Conservation (phyloP, 2,329 filamentous ascomycete species). For the Ophiostoma sp. region DNA sequence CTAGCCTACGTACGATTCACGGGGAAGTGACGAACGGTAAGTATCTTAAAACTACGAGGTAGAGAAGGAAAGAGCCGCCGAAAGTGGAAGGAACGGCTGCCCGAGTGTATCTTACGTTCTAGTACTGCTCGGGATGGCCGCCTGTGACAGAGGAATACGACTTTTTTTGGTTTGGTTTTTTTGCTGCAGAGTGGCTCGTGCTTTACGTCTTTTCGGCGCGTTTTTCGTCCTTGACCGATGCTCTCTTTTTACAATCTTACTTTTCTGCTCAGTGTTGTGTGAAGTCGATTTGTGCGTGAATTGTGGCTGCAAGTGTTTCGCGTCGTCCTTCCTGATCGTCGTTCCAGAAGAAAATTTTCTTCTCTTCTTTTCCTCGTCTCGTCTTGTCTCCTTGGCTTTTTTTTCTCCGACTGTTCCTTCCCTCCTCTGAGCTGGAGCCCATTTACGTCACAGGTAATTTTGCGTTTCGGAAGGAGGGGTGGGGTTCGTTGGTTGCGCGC, state of each 20-base stretch:
- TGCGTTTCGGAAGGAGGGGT: not conserved
- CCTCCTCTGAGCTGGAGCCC: not conserved
- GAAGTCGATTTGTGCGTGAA: not conserved
- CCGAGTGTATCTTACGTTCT: not conserved
- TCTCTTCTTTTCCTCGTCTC: not conserved
- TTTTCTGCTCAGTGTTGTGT: not conserved
- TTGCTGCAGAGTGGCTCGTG: not conserved
- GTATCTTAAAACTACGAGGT: too few relatives aligned
- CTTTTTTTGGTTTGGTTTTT: not conserved
- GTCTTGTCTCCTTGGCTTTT: not conserved
- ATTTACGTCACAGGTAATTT: constrained; percentile 3
- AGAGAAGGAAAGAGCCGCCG: not conserved
- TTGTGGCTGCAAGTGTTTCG: not conserved
- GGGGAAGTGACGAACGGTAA: not conserved
- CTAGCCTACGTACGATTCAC: not conserved
- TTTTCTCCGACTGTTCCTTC: not conserved
- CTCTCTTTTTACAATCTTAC: not conserved
- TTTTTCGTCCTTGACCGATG: not conserved
- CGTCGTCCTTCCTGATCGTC: not conserved
- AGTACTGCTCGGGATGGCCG: not conserved
- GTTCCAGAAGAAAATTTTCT: not conserved
- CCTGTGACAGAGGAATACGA: not conserved
- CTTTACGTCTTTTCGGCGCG: not conserved
- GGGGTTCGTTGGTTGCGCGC: not conserved
- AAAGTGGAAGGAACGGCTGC: not conserved